Conservation (phyloP, 2,329 filamentous ascomycete genomes). For the Aspergillus floridensis region DNA sequence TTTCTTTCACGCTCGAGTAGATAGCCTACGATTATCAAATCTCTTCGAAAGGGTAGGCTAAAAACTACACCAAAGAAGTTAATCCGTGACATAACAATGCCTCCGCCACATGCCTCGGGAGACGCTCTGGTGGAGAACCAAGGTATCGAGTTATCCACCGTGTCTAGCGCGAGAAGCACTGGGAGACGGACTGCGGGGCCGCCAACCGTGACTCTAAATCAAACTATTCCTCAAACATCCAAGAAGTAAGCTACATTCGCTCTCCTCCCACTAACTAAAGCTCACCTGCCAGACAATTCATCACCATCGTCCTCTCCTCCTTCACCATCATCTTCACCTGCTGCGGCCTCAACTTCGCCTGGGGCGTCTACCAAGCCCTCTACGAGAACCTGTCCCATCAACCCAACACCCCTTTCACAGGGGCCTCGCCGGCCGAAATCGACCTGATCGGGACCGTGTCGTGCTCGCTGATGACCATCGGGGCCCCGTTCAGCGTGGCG, state of each 20-base stretch:
- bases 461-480: slow-evolving; percentile 37
- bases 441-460: slow-evolving; percentile 40
- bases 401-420: slow-evolving; percentile 33
- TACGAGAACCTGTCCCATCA: slow-evolving; percentile 34
- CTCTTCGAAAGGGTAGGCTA: too few species aligned
- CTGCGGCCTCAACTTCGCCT: slow-evolving; percentile 41
- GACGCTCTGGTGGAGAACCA: neutral
- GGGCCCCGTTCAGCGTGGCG: slow-evolving; percentile 33
- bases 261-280: neutral
- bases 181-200: too few species aligned
- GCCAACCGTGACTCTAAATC: neutral
- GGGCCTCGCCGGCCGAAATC: slow-evolving; percentile 37
- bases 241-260: neutral
- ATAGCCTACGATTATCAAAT: too few species aligned
- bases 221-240: neutral
- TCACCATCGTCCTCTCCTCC: neutral
- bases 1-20: too few species aligned
- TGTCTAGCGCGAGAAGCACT: neutral
- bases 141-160: neutral
- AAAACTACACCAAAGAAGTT: too few species aligned
- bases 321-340: slow-evolving; percentile 31
- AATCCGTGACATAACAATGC: neutral
- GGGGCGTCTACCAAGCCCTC: slow-evolving; percentile 42
- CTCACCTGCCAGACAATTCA: neutral
- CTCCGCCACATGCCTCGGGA: neutral